Base-by-base conservation (phyloP, 306 rosid species). In the Ormosia semicastrata region DNA sequence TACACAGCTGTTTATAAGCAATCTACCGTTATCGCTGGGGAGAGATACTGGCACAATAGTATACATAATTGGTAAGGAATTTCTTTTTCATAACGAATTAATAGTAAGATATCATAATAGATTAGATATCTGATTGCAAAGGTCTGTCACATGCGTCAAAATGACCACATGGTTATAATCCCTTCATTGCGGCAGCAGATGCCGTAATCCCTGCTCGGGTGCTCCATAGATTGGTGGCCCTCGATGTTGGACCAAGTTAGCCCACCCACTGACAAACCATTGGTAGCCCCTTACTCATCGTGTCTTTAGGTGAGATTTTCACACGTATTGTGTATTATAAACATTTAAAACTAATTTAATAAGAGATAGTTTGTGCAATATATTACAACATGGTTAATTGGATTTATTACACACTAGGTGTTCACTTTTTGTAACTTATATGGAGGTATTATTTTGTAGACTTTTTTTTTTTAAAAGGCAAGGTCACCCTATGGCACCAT, bases 81-180 rank as follows among this genome's bases (percentile, higher is more conserved):
- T 18, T 41, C 10, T 8, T 29, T 43, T 58, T 6, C 56, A 12
- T 11, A 41, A 41, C n/a, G 10, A 3, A 40, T 34, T 58, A 39
- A 10, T 74, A 75, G 66, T 74, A 40, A 12, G 79, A 36, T 73
- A 4, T 14, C 24, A 24, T 24, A 24, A 24, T 5, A 57, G 36
- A 41, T 3, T 62, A 17, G 43, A 33, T 29, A 11, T 72, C 30
- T 53, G 12, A 64, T 54, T 7, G 50, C 50, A 24, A 4, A 14
- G 6, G 44, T 30, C 5, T 57, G 8, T 80, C 82, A 84, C 84
- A 78, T 80, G 84, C 41, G 17, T 59, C 46, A 64, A 47, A 50
- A 54, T 36, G 84, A 46, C 33, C 32, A 46, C 41, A 60, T 70
- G 37, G 17, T 76, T 37, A 11, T 30, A 17, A 24, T 37, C 7